Base-by-base conservation (phyloP, 2,329 filamentous ascomycete genomes). In the Boeremia exigua region DNA sequence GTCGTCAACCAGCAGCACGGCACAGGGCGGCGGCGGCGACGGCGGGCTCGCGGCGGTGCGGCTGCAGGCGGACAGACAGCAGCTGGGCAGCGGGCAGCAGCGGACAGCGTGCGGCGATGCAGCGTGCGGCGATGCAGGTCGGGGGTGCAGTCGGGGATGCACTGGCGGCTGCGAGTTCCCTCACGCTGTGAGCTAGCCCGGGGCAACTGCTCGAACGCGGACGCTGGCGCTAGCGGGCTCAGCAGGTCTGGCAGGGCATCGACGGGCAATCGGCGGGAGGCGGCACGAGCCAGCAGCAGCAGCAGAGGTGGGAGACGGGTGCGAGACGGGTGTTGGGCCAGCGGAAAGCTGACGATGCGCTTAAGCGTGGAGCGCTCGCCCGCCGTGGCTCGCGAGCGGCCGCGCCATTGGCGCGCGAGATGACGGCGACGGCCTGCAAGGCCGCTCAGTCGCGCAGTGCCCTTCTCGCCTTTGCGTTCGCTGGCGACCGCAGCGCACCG, bases 241-340 rank as follows among this genome's bases (percentile, higher is more conserved):
- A 33, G 34, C 46, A 34, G 39, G 14, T 25, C 36, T 47, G 27
- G 42, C 47, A 50, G 36, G 25, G 53, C 45, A 42, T 50, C 29
- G 46, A 45, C 53, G 40, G 10, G 46, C 42, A 56, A 47, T 37
- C 30, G 47, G 30, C 42, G 47, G 47, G 42, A 28, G 28, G 53
- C 40, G 46, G 40, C 47, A 55, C 52, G 53, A 50, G 39, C 52
- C 46, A 46, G 52, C 28, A 55, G 14, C 19, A 42, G 34, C 19
- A 44, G 23, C 29, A 28, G 23, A 25, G 19, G 33, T 34, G 11
- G 15, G 19, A 11, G 29, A 33, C n/a, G 17, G 29, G n/a, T 2
- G 38, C 43, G 28, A n/a, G 30, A 37, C 48, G 23, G 37, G 36
- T 34, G 33, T 39, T 39, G 46, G 33, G 45, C 45, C 38, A 38